phyloP scores from a whole-genome alignment of 73 alveolate genomes.

The Paramecium bursaria region DNA sequence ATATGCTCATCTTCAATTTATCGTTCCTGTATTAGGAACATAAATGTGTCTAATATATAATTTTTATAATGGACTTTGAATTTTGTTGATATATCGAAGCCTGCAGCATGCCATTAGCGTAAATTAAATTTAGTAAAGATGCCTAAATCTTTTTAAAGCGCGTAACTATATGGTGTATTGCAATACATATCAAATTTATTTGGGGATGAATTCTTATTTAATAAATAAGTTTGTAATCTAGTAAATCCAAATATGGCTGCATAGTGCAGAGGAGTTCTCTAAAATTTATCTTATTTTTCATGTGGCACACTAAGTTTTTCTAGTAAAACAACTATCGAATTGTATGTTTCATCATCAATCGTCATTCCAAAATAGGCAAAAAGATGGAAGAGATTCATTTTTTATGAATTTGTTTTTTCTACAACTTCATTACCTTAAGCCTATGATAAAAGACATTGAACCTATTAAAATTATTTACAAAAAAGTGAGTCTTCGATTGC shows the following conservation, averaged over 20 bases:
- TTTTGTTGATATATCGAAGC: background rate
- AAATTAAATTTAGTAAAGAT: background rate
- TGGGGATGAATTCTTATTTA: slow-evolving; percentile 33
- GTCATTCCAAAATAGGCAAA: slow-evolving; percentile 70
- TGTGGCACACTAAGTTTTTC: slow-evolving; percentile 71
- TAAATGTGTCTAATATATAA: background rate
- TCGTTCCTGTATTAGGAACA: slow-evolving; percentile 1
- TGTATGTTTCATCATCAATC: slow-evolving; percentile 27
- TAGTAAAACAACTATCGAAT: slow-evolving; percentile 25
- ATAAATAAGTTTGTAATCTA: slow-evolving; percentile 55
- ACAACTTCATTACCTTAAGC: too few relatives aligned
- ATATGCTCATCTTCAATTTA: slow-evolving; percentile 3
- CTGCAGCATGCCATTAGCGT: background rate
- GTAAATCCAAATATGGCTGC: slow-evolving; percentile 63
- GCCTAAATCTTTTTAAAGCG: slow-evolving; percentile 20
- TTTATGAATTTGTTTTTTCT: too few relatives aligned
- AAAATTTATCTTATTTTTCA: slow-evolving; percentile 66
- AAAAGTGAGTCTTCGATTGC: too few relatives aligned
- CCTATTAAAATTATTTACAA: too few relatives aligned
- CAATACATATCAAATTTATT: slow-evolving; percentile 32
- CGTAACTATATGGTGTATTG: slow-evolving; percentile 63
- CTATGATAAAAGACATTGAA: too few relatives aligned
- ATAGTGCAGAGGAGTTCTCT: slow-evolving; percentile 79
- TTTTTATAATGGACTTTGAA: slow-evolving; percentile 2
- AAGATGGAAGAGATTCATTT: slow-evolving; percentile 77